A percentile compares a stretch with the other conserved stretches of the same genome.
Evolutionary conservation across 169 alveolate species (phyloP).

Genomic region (Cryptosporidium ryanae): DNA sequence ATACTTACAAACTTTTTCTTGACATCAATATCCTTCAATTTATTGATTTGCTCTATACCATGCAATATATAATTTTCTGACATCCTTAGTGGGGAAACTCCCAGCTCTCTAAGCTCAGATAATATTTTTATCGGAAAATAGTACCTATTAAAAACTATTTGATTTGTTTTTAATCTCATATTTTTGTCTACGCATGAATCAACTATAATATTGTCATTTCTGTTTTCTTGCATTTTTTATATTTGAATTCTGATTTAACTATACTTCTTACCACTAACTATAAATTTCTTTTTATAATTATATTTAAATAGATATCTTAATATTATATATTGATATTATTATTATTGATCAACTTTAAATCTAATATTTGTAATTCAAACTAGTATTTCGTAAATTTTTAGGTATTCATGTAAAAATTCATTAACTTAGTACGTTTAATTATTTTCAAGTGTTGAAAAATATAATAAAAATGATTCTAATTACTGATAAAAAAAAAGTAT

Average conservation of each 20-base stretch:
- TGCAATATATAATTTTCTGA: constrained; percentile 27
- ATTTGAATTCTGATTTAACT: not conserved
- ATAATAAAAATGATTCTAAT: too few relatives aligned
- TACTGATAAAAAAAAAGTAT: too few relatives aligned
- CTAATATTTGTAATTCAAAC: too few relatives aligned
- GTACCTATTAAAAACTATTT: constrained; percentile 16
- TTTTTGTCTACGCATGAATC: not conserved
- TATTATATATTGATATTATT: not conserved
- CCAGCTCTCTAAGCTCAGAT: constrained; percentile 19
- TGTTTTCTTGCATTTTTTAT: not conserved
- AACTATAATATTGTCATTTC: not conserved
- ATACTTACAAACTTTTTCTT: constrained; percentile 35
- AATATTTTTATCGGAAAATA: constrained; percentile 26
- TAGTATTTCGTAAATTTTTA: too few relatives aligned
- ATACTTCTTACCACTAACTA: not conserved
- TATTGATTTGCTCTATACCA: constrained; percentile 13
- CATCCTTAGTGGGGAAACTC: constrained; percentile 29
- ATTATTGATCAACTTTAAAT: too few relatives aligned
- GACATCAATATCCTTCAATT: not conserved
- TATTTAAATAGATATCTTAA: not conserved
- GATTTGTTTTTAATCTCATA: not conserved
- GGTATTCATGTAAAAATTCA: too few relatives aligned
- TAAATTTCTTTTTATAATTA: not conserved
- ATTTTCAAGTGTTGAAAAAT: too few relatives aligned
- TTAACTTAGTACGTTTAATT: too few relatives aligned